Base-by-base conservation (phyloP, 768 basidiomycete genomes). In the Auriscalpium vulgare region DNA sequence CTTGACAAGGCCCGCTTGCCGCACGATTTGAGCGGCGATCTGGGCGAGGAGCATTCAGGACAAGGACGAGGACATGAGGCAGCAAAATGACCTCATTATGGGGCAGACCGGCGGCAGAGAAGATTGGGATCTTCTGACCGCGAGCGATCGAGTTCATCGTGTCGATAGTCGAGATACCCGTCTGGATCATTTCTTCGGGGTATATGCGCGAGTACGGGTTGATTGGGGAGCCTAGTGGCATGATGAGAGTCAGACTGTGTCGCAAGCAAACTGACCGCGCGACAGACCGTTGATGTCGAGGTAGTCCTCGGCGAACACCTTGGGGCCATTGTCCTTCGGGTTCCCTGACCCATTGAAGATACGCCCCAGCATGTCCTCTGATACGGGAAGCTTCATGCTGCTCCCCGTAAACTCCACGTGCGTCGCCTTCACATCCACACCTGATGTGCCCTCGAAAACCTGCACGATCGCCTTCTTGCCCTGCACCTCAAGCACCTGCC, bases 131-230 rank as follows among this genome's bases (percentile, higher is more conserved):
- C 83, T 99, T 99, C 74, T 99, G 97, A 11, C 97, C 97, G 75
- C 97, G 93, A 58, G 97, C 97, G 69, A 99, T 99, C 56, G 95
- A 95, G 75, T 99, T 95, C 93, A 95, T 95, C 45, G 83, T 84
- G 69, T 95, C 93, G 67, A 95, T 95, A 23, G 97, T 99, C 46
- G 97, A 99, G 67, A 98, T 98, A 73, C 97, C 97, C 37, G 97
- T 99, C 73, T 99, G 97, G 61, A 99, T 98, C 97, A 99, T 99
- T 75, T 99, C 97, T 74, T 98, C 97, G 58, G 97, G 97, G 76
- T 99, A 98, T 75, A 97, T 98, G 69, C 97, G 94, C 59, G 91
- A 91, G 72, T 86, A 95, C 19, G 93, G 93, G 71, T 95, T 99
- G 75, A 98, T 99, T 46, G 97, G 97, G 5, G 93, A 95, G 59